Evolutionary conservation across 768 basidiomycete genomes (phyloP).

Genomic region (Leccinum subtestaceum): DNA sequence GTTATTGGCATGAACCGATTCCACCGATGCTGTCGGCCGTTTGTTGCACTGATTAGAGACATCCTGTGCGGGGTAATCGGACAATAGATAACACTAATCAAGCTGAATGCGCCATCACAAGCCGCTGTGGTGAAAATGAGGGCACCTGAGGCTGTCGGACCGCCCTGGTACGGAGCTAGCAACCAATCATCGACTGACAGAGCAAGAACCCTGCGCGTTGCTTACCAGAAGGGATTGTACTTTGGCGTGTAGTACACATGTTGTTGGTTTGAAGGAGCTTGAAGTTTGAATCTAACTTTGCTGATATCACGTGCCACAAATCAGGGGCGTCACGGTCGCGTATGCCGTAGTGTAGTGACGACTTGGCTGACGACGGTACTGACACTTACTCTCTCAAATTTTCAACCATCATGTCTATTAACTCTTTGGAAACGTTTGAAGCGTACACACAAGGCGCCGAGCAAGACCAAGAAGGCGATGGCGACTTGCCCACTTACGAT

Average conservation of each 20-base stretch:
- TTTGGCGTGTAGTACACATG: neutral
- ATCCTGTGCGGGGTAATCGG: neutral
- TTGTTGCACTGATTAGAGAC: neutral
- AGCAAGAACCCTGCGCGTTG: neutral
- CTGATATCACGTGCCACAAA: slow-evolving; percentile 13
- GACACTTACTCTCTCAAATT: neutral
- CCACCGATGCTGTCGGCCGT: slow-evolving; percentile 11
- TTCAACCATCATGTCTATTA: slow-evolving; percentile 15
- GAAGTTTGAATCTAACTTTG: neutral
- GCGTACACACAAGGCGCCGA: slow-evolving; percentile 35
- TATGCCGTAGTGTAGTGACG: too few relatives aligned
- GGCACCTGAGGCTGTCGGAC: neutral
- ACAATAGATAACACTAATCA: neutral
- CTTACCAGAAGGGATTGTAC: neutral
- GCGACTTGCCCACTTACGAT: slow-evolving; percentile 75
- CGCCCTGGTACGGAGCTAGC: neutral
- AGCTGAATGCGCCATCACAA: neutral
- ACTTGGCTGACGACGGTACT: too few relatives aligned
- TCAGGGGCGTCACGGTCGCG: neutral
- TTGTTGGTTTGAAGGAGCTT: neutral
- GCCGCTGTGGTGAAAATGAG: neutral
- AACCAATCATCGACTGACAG: neutral
- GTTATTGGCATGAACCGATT: slow-evolving; percentile 3
- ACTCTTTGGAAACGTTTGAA: slow-evolving; percentile 26
- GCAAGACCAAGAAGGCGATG: slow-evolving; percentile 41